A percentile compares a stretch with the other conserved stretches of the same genome.
These are phyloP conservation scores for Coemansia sp. DNA, from an alignment of 192 early-diverging fungal species.

Conservation along the genomic window DNA sequence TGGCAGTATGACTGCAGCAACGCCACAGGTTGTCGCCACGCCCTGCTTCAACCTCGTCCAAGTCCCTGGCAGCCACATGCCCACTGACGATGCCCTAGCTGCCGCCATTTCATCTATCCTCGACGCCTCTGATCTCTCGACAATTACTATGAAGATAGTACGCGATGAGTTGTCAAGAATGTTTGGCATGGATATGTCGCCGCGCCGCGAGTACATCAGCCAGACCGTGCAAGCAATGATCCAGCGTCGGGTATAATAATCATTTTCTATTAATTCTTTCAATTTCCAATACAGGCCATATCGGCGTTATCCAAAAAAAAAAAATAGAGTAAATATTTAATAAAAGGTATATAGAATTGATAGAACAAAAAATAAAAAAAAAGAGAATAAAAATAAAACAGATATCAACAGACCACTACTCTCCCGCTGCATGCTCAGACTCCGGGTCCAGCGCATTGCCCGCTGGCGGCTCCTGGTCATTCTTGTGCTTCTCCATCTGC, in stretches of 20 bases:
- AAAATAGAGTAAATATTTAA: too few species aligned
- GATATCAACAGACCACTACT: background rate
- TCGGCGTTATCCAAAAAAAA: too few species aligned
- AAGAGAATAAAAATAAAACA: background rate
- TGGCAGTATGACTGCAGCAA: slow-evolving; percentile 21
- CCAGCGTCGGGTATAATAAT: slow-evolving; percentile 7
- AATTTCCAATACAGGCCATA: too few species aligned
- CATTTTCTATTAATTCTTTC: too few species aligned
- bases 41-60: slow-evolving; percentile 30
- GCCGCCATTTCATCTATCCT: slow-evolving; percentile 76
- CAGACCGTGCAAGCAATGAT: slow-evolving; percentile 61
- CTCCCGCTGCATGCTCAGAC: background rate
- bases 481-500: slow-evolving; percentile 38
- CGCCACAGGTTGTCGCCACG: slow-evolving; percentile 22
- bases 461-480: slow-evolving; percentile 1
- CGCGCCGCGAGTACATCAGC: slow-evolving; percentile 88
- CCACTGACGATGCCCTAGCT: slow-evolving; percentile 55
- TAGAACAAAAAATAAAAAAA: background rate
- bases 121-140: slow-evolving; percentile 88
- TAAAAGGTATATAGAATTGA: background rate
- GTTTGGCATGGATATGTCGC: slow-evolving; percentile 70
- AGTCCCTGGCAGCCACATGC: slow-evolving; percentile 25
- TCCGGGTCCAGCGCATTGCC: background rate
- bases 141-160: slow-evolving; percentile 96
- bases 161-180: slow-evolving; percentile 75